phyloP scores from a whole-genome alignment of 495 filamentous ascomycete genomes.

The Cudoniella acicularis region DNA sequence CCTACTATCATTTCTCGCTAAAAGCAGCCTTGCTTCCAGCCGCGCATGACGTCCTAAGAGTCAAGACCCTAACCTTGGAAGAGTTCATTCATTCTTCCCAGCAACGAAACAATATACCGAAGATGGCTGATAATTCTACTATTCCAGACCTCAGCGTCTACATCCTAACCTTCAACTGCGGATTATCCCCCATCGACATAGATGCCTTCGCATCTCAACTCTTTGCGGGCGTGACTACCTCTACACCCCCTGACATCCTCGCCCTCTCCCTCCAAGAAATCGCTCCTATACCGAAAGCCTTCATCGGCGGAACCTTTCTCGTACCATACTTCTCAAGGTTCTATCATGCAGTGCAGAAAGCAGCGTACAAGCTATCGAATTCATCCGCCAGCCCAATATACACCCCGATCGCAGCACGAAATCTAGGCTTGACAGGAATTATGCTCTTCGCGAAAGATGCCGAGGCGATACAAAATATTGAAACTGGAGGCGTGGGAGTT shows the following conservation, averaged over 20 bases:
- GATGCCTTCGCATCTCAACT: slow-evolving; percentile 66
- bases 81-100: too few species aligned
- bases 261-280: slow-evolving; percentile 84
- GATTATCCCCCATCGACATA: slow-evolving; percentile 58
- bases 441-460: slow-evolving; percentile 71
- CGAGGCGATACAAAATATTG: slow-evolving; percentile 51
- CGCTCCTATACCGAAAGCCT: slow-evolving; percentile 75
- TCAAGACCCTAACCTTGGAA: too few species aligned
- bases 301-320: slow-evolving; percentile 83
- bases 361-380: slow-evolving; percentile 36
- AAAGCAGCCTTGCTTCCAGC: too few species aligned
- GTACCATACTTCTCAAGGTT: slow-evolving; percentile 69
- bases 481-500: slow-evolving; percentile 73
- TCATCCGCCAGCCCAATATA: slow-evolving; percentile 31
- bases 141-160: slow-evolving; percentile 47
- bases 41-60: too few species aligned
- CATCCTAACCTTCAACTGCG: slow-evolving; percentile 90
- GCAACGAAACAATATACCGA: too few species aligned
- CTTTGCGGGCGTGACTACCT: slow-evolving; percentile 58
- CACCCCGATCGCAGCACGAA: slow-evolving; percentile 49
- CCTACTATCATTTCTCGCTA: too few species aligned
- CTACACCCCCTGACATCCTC: slow-evolving; percentile 59
- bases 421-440: slow-evolving; percentile 85
- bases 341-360: slow-evolving; percentile 62
- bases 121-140: slow-evolving; percentile 36